Evolutionary conservation across 2,329 filamentous ascomycete genomes (phyloP), one percentile per base, ranked within the genome.

Genomic region (Penicillium sp.): DNA sequence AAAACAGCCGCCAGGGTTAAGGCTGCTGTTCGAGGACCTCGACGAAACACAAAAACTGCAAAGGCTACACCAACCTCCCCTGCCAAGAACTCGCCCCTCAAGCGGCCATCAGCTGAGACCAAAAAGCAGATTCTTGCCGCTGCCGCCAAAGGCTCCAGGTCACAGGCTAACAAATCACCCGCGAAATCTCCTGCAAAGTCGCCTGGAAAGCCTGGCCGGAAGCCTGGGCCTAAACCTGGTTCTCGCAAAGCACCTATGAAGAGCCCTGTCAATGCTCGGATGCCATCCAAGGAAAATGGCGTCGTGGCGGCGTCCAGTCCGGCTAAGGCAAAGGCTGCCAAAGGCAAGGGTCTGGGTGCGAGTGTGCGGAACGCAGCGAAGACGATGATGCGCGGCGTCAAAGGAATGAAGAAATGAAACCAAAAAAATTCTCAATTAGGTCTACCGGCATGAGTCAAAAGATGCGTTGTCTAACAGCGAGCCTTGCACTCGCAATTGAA

Each of bases 1-100:
- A 68, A 64, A 43, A 36, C 60, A 7, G 66, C 65, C 45, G 53
- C 64, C 16, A 67, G 68, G 46, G 60, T 65, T 16, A 65, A 65
- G 49, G 56, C 65, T 6, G 52, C 65, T 31, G 57, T 61, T 15
- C 58, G 54, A 33, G 47, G 52, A 31, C 34, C 54, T 4, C 47
- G 42, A 26, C 50, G 44, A 36, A 57, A 56, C 41, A 58, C 56
- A 39, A 18, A 33, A 43, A 18, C 52, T 47, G 46, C 53, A 39
- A 52, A 56, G 54, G 28, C 62, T 57, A 38, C 41, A 38, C 28
- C 54, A 52, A 48, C 52, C 21, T 54, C 59, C 12, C 57, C 64
- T 33, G 39, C 53, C 13, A 63, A 61, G 16, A 57, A 53, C 33
- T 57, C 64, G 13, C 60, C 61, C 29, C 57, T 68, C 28, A 69